Evolutionary conservation across 148 eudicot genomes (phyloP).

Genomic region (Arctostaphylos glauca): DNA sequence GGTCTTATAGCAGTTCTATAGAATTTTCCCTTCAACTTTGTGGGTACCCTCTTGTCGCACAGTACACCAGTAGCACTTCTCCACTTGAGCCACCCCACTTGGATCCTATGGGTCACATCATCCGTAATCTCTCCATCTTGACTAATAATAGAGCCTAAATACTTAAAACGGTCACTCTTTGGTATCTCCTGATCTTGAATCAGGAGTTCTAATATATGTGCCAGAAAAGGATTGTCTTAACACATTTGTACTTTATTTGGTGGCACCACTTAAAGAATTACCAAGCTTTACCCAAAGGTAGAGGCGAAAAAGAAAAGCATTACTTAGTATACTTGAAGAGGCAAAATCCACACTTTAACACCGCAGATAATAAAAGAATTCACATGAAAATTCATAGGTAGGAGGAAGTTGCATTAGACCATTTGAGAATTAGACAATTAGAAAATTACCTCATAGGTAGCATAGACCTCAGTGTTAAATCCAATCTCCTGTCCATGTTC

Average conservation of each 20-base stretch:
- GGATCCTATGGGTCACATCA: too few relatives aligned
- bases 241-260: background rate
- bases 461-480: conserved; percentile 88
- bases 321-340: background rate
- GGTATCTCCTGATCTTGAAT: too few relatives aligned
- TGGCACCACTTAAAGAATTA: background rate
- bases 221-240: background rate
- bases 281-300: background rate
- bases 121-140: too few relatives aligned
- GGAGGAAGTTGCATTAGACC: background rate
- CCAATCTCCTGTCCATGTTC: conserved; percentile 86
- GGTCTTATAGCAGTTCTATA: too few relatives aligned
- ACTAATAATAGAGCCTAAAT: too few relatives aligned
- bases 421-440: too few relatives aligned
- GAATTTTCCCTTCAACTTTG: too few relatives aligned
- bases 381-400: background rate
- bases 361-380: background rate
- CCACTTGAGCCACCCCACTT: too few relatives aligned
- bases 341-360: background rate
- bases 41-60: too few relatives aligned
- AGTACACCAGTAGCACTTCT: too few relatives aligned
- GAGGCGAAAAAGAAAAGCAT: background rate
- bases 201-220: background rate
- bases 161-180: too few relatives aligned
- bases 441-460: conserved; percentile 50